These are phyloP conservation scores for Fragilaria radians DNA, from an alignment of 108 stramenopile genomes.

Conservation along the genomic window DNA sequence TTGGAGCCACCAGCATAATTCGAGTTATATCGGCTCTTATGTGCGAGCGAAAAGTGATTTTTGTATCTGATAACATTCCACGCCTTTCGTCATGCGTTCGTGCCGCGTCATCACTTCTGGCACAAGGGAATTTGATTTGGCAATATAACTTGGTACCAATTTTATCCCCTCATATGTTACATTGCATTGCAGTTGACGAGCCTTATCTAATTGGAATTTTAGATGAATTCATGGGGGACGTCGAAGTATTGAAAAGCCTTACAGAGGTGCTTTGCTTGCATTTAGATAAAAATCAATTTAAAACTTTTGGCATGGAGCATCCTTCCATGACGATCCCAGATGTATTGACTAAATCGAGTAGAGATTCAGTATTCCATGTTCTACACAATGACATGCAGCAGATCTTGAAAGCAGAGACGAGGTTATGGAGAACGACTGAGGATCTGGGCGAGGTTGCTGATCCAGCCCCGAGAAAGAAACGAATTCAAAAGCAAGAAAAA, in stretches of 20 bases:
- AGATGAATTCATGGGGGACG: constrained; percentile 7
- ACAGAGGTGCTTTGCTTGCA: constrained; percentile 32
- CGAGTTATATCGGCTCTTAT: constrained; percentile 30
- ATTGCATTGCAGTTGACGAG: constrained; percentile 19
- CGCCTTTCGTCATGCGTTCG: constrained; percentile 28
- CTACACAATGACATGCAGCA: constrained; percentile 4
- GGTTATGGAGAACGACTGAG: neutral
- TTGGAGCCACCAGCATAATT: constrained; percentile 24
- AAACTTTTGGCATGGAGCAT: constrained; percentile 18
- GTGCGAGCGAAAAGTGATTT: constrained; percentile 28
- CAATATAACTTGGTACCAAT: constrained; percentile 33
- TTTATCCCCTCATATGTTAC: constrained; percentile 31
- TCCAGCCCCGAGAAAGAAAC: no score
- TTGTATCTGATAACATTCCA: constrained; percentile 22
- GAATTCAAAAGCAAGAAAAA: neutral
- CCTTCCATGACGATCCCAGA: constrained; percentile 26
- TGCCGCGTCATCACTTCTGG: constrained; percentile 34
- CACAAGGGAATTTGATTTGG: constrained; percentile 33
- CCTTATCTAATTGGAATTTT: constrained; percentile 42
- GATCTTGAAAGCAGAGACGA: neutral
- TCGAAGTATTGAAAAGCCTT: constrained; percentile 8
- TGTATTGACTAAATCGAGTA: constrained; percentile 6
- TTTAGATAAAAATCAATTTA: constrained; percentile 19
- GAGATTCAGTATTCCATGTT: neutral
- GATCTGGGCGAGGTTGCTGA: no score